These are phyloP conservation scores for Stromatinia cepivora DNA, from an alignment of 2,329 filamentous ascomycete genomes.

Conservation along the genomic window DNA sequence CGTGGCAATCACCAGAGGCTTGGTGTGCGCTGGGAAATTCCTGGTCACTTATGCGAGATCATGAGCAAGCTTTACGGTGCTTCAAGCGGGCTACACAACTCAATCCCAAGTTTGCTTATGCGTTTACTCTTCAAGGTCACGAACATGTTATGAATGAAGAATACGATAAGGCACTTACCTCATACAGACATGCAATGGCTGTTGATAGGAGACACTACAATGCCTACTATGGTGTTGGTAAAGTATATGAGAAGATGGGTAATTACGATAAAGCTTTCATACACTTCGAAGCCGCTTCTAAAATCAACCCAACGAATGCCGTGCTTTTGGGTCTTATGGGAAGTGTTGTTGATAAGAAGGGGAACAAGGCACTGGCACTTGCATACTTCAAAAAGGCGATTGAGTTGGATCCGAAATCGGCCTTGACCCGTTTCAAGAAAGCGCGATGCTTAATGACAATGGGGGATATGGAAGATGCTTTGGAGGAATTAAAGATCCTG, in stretches of 20 bases:
- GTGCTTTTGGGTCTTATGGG: slow-evolving; percentile 93
- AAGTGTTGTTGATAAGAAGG: slow-evolving; percentile 83
- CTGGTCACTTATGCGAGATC: slow-evolving; percentile 87
- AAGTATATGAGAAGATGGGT: slow-evolving; percentile 85
- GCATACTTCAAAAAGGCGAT: slow-evolving; percentile 84
- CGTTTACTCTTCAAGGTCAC: slow-evolving; percentile 92
- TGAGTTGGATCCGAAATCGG: slow-evolving; percentile 75
- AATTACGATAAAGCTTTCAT: slow-evolving; percentile 88
- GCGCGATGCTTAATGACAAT: slow-evolving; percentile 82
- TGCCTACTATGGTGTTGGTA: slow-evolving; percentile 89
- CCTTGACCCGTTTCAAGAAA: slow-evolving; percentile 89
- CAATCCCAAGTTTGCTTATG: slow-evolving; percentile 88
- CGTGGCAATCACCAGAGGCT: slow-evolving; percentile 87
- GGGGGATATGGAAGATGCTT: slow-evolving; percentile 67
- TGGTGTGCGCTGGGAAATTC: slow-evolving; percentile 97
- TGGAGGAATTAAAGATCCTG: slow-evolving; percentile 80
- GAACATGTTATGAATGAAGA: slow-evolving; percentile 96
- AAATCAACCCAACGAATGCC: slow-evolving; percentile 91
- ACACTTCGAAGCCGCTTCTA: slow-evolving; percentile 84
- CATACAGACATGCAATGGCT: slow-evolving; percentile 82
- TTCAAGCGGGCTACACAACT: slow-evolving; percentile 94
- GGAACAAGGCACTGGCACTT: slow-evolving; percentile 76
- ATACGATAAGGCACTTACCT: slow-evolving; percentile 87
- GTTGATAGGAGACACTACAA: slow-evolving; percentile 93
- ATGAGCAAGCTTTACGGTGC: slow-evolving; percentile 90